Evolutionary conservation across 495 filamentous ascomycete species (phyloP).

Genomic region (Elasticomyces elasticus): DNA sequence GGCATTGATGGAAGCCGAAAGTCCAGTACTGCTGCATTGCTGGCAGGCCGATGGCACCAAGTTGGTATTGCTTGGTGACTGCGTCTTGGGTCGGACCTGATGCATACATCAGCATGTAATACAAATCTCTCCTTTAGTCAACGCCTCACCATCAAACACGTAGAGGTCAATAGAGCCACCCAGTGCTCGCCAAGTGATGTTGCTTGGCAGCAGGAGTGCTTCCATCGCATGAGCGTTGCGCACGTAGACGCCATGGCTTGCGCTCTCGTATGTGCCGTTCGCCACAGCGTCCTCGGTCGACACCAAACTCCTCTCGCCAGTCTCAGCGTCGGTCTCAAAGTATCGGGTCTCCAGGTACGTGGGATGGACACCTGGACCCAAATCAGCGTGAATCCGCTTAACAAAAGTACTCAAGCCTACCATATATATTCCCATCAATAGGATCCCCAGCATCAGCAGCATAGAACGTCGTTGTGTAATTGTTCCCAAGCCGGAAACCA

Average conservation of each 20-base stretch:
- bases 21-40: constrained; percentile 55
- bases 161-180: constrained; percentile 55
- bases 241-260: constrained; percentile 52
- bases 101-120: no score
- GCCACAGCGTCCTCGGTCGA: constrained; percentile 45
- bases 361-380: constrained; percentile 29
- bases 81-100: constrained; percentile 44
- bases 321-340: constrained; percentile 43
- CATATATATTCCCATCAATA: constrained; percentile 52
- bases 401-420: constrained; percentile 20
- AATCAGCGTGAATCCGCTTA: constrained; percentile 9
- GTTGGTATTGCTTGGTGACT: constrained; percentile 48
- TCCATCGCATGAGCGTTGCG: constrained; percentile 59
- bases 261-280: constrained; percentile 47
- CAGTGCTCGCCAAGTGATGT: constrained; percentile 65
- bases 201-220: constrained; percentile 46
- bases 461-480: constrained; percentile 56
- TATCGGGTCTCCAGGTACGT: constrained; percentile 59
- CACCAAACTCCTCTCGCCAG: constrained; percentile 44
- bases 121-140: no score
- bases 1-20: constrained; percentile 56
- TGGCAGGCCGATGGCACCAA: constrained; percentile 47
- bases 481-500: constrained; percentile 48
- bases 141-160: constrained; percentile 55
- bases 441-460: constrained; percentile 59